Evolutionary conservation across 768 basidiomycete species (phyloP).

Genomic region (Boletus rubropictus): DNA sequence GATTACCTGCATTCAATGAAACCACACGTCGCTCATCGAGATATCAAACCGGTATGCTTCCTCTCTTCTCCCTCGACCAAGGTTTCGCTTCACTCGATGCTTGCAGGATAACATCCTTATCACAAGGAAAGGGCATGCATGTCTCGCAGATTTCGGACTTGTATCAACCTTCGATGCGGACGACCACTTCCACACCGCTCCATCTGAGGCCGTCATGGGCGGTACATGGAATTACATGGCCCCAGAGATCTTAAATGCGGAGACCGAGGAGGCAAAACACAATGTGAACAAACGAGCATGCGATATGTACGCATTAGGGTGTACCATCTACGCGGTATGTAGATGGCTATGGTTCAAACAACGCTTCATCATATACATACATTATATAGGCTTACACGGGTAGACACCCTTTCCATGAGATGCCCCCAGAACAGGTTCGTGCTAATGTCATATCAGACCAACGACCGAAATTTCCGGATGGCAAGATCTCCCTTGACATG

Average conservation of each 20-base stretch:
- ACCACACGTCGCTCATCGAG: conserved; percentile 33
- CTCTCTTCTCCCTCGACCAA: not conserved
- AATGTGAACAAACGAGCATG: conserved; percentile 25
- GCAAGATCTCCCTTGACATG: conserved; percentile 18
- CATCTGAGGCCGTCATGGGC: conserved; percentile 2
- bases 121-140: conserved; percentile 36
- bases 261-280: not conserved
- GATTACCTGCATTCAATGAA: conserved; percentile 38
- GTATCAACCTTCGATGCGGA: conserved; percentile 15
- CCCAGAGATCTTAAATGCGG: conserved; percentile 19
- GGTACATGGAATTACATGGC: conserved; percentile 24
- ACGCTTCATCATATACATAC: not conserved
- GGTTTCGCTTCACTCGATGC: conserved; percentile 7
- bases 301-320: conserved; percentile 40
- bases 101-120: conserved; percentile 44
- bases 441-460: not conserved
- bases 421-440: not conserved
- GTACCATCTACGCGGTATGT: conserved; percentile 36
- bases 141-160: conserved; percentile 48
- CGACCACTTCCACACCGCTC: conserved; percentile 7
- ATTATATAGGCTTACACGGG: conserved; percentile 15
- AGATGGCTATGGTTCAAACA: not conserved
- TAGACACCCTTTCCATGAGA: conserved; percentile 6
- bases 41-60: conserved; percentile 28
- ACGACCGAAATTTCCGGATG: conserved; percentile 15